phyloP scores from a whole-genome alignment of 805 yeast species.

The Clavispora phyllophila region DNA sequence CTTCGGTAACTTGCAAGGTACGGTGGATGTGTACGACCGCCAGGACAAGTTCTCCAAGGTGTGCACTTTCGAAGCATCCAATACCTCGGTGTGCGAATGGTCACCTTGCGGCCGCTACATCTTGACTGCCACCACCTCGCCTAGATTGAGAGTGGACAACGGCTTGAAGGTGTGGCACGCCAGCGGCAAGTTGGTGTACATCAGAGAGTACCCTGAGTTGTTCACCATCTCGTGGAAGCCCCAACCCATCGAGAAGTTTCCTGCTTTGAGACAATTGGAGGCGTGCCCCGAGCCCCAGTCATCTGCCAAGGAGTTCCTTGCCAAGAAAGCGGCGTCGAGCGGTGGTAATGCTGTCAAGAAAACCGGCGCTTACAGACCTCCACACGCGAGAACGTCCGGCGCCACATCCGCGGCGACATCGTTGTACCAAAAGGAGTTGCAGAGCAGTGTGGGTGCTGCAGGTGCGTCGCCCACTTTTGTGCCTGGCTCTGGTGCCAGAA shows the following conservation, averaged over 20 bases:
- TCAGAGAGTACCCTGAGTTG: conserved; percentile 77
- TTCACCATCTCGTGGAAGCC: conserved; percentile 83
- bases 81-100: conserved; percentile 97
- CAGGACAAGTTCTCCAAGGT: conserved; percentile 77
- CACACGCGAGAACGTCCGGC: conserved; percentile 70
- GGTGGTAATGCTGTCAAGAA: conserved; percentile 39
- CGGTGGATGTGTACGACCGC: conserved; percentile 92
- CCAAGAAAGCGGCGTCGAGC: conserved; percentile 33
- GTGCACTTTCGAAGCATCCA: conserved; percentile 81
- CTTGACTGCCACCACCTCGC: conserved; percentile 94
- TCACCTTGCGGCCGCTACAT: conserved; percentile 93
- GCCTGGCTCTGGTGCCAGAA: conserved; percentile 21
- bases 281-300: conserved; percentile 65
- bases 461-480: conserved; percentile 20
- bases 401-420: conserved; percentile 39
- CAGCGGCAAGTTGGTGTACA: conserved; percentile 73
- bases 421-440: conserved; percentile 54
- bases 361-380: conserved; percentile 93
- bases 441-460: conserved; percentile 16
- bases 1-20: conserved; percentile 95
- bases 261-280: conserved; percentile 44
- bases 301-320: conserved; percentile 58
- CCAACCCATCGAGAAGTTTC: conserved; percentile 49
- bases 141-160: conserved; percentile 94
- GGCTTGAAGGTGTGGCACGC: conserved; percentile 93